Evolutionary conservation across 768 basidiomycete genomes (phyloP), one percentile per base, ranked within the genome.

Genomic region (Boletales sp.): DNA sequence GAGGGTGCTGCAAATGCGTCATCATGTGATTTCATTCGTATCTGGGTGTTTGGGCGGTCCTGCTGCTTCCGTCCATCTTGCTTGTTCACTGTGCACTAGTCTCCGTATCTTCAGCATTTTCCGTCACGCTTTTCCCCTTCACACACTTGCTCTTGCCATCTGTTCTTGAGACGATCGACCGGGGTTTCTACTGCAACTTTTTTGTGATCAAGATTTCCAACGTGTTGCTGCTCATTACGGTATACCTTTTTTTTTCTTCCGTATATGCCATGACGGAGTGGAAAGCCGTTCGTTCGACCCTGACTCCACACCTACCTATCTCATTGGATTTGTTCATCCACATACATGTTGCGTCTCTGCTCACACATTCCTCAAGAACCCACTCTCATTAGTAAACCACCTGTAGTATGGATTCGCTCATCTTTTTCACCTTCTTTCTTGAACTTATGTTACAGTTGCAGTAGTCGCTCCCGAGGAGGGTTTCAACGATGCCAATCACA

Each of bases 1-100:
- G 67, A 31, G 78, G 74, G 30, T 90, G 89, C 63, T 91, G 89
- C 75, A 87, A 84, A 70, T 91, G 89, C 70, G 71, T 87, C 58
- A 77, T 91, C 66, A 91, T 91, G 89, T 91, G 81, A 89, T 68
- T 54, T 47, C 48, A 44, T 48, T 40, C 52, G 49, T 54, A 49
- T 57, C 39, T 28, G 54, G 56, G 45, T 55, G 55, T 57, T 45
- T 52, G 54, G 47, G 48, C 70, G 59, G 40, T 35, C 40, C 44
- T 57, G 55, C 62, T 64, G 48, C 60, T 57, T 48, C 34, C 44
- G 46, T 42, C 39, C 31, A 53, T 44, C 44, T 59, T 64, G 60
- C 60, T 63, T 56, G 57, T 62, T 57, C 50, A 54, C 17, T 60
- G 56, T 49, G 50, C 53, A 57, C 35, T 45, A 49, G 50, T 52